These are phyloP conservation scores for Bruguiera hainesii DNA, from an alignment of 441 rosid genomes.

Conservation along the genomic window DNA sequence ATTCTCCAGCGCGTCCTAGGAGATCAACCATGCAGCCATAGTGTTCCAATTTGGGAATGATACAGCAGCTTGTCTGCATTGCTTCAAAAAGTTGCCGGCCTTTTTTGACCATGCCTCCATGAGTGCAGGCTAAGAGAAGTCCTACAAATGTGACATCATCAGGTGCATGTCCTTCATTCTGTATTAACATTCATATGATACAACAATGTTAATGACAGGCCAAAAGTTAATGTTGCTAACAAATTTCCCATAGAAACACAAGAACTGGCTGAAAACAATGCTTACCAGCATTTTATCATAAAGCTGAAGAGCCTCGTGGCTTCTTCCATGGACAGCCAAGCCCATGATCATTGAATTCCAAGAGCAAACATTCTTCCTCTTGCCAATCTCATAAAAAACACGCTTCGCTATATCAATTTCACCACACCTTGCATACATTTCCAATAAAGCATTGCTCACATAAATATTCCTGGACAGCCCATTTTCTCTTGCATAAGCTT, in stretches of 20 bases:
- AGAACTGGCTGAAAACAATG: neutral
- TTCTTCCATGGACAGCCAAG: conserved; percentile 70
- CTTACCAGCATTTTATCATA: conserved; percentile 64
- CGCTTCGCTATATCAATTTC: conserved; percentile 51
- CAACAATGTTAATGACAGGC: neutral
- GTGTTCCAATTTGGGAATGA: conserved; percentile 67
- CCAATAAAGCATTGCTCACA: conserved; percentile 60
- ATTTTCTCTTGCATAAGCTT: conserved; percentile 37
- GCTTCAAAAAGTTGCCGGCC: conserved; percentile 51
- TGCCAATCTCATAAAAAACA: conserved; percentile 54
- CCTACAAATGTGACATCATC: conserved; percentile 71
- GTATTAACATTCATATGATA: neutral
- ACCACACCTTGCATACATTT: conserved; percentile 75
- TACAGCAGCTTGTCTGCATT: conserved; percentile 39
- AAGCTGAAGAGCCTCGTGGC: conserved; percentile 49
- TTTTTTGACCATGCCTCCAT: conserved; percentile 53
- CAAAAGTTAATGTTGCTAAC: neutral
- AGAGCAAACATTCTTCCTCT: conserved; percentile 57
- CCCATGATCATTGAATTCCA: conserved; percentile 90
- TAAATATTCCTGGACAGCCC: conserved; percentile 47
- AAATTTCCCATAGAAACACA: neutral
- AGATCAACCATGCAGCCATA: conserved; percentile 90
- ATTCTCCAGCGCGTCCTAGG: conserved; percentile 71
- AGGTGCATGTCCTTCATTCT: conserved; percentile 42
- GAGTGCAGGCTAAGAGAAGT: conserved; percentile 64